phyloP scores from a whole-genome alignment of 371 early-diverging fungal genomes.

The Encephalitozoon hellem region DNA sequence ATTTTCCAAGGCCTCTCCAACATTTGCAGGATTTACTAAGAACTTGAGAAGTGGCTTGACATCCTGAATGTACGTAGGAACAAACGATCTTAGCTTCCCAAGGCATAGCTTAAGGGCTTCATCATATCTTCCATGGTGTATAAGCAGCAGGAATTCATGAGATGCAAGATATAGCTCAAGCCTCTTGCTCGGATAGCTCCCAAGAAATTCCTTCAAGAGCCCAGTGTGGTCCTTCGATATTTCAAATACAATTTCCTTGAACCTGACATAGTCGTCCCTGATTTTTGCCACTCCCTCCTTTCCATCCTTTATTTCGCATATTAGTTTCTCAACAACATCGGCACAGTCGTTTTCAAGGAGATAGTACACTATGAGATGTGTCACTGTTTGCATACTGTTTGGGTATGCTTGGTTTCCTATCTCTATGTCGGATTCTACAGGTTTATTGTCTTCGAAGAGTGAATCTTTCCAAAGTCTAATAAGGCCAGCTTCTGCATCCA shows the following conservation, averaged over 20 bases:
- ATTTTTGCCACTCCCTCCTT: not conserved
- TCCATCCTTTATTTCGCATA: not conserved
- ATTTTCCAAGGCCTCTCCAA: not conserved
- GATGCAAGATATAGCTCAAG: not conserved
- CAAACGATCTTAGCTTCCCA: not conserved
- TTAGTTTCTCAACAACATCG: not conserved
- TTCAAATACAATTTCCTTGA: not conserved
- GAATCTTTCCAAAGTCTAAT: not conserved
- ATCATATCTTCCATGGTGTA: not conserved
- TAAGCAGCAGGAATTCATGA: not conserved
- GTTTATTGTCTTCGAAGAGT: not conserved
- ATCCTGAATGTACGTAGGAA: not conserved
- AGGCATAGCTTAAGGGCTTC: not conserved
- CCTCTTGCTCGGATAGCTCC: not conserved
- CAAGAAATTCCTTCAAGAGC: not conserved
- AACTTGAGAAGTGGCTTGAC: not conserved
- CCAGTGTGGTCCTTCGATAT: not conserved
- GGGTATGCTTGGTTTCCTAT: not conserved
- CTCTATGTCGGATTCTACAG: not conserved
- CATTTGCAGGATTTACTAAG: not conserved
- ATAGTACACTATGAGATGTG: not conserved
- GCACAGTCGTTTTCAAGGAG: conserved; percentile 4
- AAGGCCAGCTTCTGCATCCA: not conserved
- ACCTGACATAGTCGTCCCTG: not conserved
- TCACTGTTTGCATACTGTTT: not conserved